These are phyloP conservation scores for Galerina sulciceps DNA, from an alignment of 768 basidiomycete species.

Conservation along the genomic window DNA sequence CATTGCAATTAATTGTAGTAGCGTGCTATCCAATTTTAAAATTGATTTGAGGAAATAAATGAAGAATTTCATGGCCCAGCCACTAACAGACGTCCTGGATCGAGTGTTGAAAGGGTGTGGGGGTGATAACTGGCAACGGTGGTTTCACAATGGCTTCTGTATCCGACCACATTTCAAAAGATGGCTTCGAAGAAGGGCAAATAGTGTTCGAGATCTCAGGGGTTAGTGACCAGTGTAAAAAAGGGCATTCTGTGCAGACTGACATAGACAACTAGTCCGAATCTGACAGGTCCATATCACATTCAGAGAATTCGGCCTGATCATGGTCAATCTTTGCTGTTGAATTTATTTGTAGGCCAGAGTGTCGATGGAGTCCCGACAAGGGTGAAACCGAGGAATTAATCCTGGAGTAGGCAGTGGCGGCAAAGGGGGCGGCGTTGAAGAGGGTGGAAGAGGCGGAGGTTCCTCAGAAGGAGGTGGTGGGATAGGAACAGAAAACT, in stretches of 20 bases:
- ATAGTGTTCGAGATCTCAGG: neutral
- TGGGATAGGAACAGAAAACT: conserved; percentile 22
- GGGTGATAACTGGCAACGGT: too few species aligned
- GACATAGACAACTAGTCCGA: conserved; percentile 21
- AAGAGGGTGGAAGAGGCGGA: conserved; percentile 30
- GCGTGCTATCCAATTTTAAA: too few species aligned
- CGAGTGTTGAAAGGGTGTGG: too few species aligned
- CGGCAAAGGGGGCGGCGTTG: conserved; percentile 12
- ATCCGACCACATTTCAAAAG: too few species aligned
- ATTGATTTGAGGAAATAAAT: too few species aligned
- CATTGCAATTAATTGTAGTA: too few species aligned
- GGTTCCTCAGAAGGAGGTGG: conserved; percentile 37
- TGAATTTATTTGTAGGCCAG: neutral
- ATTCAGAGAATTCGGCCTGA: conserved; percentile 21
- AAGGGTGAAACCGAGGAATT: neutral
- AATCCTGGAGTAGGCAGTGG: conserved; percentile 5
- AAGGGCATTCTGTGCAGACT: neutral
- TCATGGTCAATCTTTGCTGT: conserved; percentile 12
- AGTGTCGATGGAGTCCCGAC: conserved; percentile 2
- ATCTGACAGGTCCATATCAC: conserved; percentile 43
- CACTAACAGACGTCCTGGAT: too few species aligned
- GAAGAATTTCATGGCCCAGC: too few species aligned
- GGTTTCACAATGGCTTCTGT: too few species aligned
- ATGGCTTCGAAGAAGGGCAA: too few species aligned
- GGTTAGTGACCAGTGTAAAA: neutral